Percentiles rank a stretch among this genome's conserved stretches.
phyloP scores from a whole-genome alignment of 2,329 filamentous ascomycete genomes.

The Purpureocillium takamizusanense region DNA sequence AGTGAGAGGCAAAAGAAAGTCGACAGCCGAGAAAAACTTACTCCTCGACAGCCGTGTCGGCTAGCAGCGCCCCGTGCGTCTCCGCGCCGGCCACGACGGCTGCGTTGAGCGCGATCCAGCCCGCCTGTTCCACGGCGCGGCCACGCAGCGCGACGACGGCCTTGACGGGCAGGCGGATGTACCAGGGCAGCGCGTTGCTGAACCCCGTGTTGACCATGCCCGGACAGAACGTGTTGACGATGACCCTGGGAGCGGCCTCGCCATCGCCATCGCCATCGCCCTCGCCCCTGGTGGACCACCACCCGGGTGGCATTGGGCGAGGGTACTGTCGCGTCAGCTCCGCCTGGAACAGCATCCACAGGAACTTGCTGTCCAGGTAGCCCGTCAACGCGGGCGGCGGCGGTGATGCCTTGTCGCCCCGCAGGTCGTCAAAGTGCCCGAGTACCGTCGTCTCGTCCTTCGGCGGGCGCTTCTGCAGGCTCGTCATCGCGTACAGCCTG shows the following conservation, averaged over 20 bases:
- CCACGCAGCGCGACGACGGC: not conserved
- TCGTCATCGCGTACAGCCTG: not conserved
- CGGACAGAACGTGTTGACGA: not conserved
- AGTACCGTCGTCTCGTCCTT: not conserved
- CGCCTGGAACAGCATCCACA: constrained; percentile 1
- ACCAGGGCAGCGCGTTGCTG: not conserved
- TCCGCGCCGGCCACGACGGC: not conserved
- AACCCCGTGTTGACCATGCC: not conserved
- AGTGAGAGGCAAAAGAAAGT: no score
- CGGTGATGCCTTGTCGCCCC: not conserved
- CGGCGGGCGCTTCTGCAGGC: not conserved
- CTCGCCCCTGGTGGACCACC: no score
- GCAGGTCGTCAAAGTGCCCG: not conserved
- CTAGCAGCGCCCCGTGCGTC: not conserved
- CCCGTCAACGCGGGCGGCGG: not conserved
- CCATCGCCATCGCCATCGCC: no score
- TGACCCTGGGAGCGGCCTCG: not conserved
- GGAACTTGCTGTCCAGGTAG: constrained; percentile 1
- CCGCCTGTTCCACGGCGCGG: not conserved
- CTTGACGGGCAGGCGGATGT: not conserved
- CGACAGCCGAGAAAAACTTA: not conserved
- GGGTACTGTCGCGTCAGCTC: not conserved
- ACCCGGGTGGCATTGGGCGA: no score
- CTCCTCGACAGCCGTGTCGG: not conserved
- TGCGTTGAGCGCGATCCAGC: constrained; percentile 1